Evolutionary conservation across 176 grass and related monocot genomes (phyloP).

Genomic region (Tillandsia fasciculata): DNA sequence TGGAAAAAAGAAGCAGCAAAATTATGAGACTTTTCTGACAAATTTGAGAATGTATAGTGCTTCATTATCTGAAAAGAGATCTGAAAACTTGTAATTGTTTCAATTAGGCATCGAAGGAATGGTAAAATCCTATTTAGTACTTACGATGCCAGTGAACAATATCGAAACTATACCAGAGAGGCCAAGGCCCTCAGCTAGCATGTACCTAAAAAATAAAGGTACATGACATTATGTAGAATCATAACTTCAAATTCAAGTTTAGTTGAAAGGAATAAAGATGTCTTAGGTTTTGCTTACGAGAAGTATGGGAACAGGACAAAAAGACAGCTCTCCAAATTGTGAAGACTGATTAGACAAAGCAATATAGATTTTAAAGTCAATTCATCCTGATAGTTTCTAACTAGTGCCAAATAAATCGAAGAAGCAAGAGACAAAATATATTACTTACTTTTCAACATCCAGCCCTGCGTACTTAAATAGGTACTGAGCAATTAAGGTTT

Average conservation of each 20-base stretch:
- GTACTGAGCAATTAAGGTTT: slow-evolving; percentile 65
- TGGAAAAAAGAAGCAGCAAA: slow-evolving; percentile 95
- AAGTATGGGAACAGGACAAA: slow-evolving; percentile 99
- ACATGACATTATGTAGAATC: slow-evolving; percentile 1
- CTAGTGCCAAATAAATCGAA: neutral
- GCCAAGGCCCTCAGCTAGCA: slow-evolving; percentile 98
- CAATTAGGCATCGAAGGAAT: too few relatives aligned
- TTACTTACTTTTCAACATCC: slow-evolving; percentile 91
- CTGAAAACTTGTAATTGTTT: too few relatives aligned
- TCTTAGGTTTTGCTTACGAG: slow-evolving; percentile 49
- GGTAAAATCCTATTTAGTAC: slow-evolving; percentile 3
- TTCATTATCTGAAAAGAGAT: slow-evolving; percentile 75
- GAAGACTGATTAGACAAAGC: slow-evolving; percentile 45
- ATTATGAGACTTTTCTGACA: slow-evolving; percentile 85
- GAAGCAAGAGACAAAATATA: slow-evolving; percentile 8
- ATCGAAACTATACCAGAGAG: slow-evolving; percentile 98
- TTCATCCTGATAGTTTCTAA: too few relatives aligned
- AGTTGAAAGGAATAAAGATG: too few relatives aligned
- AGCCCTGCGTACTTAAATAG: slow-evolving; percentile 98
- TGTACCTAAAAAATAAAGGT: slow-evolving; percentile 66
- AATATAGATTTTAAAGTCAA: slow-evolving; percentile 14
- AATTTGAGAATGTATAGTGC: slow-evolving; percentile 92
- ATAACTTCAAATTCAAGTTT: slow-evolving; percentile 5
- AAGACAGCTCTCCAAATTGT: slow-evolving; percentile 98
- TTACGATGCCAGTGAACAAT: slow-evolving; percentile 97